Evolutionary conservation across 805 yeast genomes (phyloP).

Genomic region (Kuraishia capsulata): DNA sequence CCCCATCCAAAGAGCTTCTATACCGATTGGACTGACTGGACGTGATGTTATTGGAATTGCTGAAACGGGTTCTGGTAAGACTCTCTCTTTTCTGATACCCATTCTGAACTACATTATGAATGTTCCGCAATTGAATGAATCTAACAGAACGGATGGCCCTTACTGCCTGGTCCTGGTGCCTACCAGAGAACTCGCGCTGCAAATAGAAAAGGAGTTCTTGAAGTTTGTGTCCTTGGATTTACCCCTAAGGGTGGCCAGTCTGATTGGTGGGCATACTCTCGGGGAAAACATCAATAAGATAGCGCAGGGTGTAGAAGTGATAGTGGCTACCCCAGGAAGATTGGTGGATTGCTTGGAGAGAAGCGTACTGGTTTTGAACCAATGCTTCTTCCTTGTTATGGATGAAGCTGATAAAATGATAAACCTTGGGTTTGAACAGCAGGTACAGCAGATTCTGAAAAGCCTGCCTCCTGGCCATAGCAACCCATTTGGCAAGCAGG

Average conservation of each 20-base stretch:
- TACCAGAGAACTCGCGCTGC: constrained; percentile 88
- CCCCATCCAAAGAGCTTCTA: constrained; percentile 83
- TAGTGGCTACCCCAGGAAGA: constrained; percentile 94
- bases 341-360: constrained; percentile 71
- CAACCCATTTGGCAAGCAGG: constrained; percentile 24
- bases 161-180: constrained; percentile 78
- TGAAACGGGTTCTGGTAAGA: constrained; percentile 94
- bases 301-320: constrained; percentile 59
- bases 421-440: constrained; percentile 87
- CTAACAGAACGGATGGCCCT: constrained; percentile 55
- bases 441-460: constrained; percentile 51
- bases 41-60: constrained; percentile 85
- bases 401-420: constrained; percentile 97
- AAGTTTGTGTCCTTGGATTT: constrained; percentile 31
- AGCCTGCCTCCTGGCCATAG: constrained; percentile 39
- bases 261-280: constrained; percentile 87
- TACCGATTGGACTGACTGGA: constrained; percentile 55
- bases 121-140: constrained; percentile 35
- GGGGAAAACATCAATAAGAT: constrained; percentile 60
- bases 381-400: constrained; percentile 61
- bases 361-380: constrained; percentile 47
- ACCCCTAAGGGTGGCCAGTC: constrained; percentile 43
- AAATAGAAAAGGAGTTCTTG: constrained; percentile 60
- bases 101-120: constrained; percentile 44
- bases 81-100: constrained; percentile 76